These are phyloP conservation scores for Alloteropsis semialata DNA, from an alignment of 176 grass and related monocot genomes.

Conservation along the genomic window DNA sequence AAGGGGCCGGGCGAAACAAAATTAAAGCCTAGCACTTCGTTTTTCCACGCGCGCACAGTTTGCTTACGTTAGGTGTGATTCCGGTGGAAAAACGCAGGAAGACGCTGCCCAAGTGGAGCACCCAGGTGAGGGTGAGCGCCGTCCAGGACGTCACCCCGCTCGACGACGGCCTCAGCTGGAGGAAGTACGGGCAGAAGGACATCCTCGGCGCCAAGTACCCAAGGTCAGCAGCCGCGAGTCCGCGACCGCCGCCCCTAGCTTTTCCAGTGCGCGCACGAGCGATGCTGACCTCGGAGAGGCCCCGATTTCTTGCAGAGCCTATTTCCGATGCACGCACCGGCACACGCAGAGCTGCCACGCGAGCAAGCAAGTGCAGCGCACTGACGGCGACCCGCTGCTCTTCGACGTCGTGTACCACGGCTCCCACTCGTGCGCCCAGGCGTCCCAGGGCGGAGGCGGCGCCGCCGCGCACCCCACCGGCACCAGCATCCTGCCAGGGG, in stretches of 20 bases:
- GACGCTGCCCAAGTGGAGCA: constrained; percentile 61
- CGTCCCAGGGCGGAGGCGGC: no score
- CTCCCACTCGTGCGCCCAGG: constrained; percentile 57
- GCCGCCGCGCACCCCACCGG: neutral
- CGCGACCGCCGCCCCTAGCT: no score
- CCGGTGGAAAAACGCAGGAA: constrained; percentile 46
- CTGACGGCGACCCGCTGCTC: constrained; percentile 61
- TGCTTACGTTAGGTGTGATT: neutral
- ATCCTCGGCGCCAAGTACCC: constrained; percentile 95
- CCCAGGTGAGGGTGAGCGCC: constrained; percentile 55
- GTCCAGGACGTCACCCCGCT: constrained; percentile 52
- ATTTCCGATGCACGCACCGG: constrained; percentile 92
- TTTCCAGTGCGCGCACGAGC: neutral
- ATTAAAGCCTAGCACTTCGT: no score
- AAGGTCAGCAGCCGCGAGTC: constrained; percentile 61
- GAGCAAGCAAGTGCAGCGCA: constrained; percentile 84
- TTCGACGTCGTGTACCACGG: constrained; percentile 85
- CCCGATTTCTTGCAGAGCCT: constrained; percentile 40
- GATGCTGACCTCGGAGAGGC: neutral
- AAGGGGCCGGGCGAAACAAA: neutral
- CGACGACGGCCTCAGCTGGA: constrained; percentile 90
- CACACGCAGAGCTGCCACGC: constrained; percentile 70
- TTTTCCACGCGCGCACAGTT: neutral
- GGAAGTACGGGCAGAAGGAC: constrained; percentile 98
- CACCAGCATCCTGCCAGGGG: neutral